Conservation (phyloP, 345 rosid genomes). For the Clarkia xantiana region DNA sequence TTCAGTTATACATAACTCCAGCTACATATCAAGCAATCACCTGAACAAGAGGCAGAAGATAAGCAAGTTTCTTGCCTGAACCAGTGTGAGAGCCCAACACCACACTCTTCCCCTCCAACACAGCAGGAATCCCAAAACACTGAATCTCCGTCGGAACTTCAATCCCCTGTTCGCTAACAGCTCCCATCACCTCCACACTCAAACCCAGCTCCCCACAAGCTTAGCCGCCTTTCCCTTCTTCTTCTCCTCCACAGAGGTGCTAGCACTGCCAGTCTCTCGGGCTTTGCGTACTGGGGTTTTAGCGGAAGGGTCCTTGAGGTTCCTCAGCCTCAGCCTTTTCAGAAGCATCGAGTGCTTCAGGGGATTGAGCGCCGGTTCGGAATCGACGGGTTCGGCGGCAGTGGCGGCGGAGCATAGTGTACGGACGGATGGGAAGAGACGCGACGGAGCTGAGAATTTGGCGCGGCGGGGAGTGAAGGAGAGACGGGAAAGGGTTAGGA, state of each 20-base stretch:
- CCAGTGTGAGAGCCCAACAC: slow-evolving; percentile 96
- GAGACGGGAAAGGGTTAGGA: slow-evolving; percentile 8
- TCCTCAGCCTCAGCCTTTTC: slow-evolving; percentile 62
- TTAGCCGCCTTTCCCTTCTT: slow-evolving; percentile 31
- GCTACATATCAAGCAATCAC: slow-evolving; percentile 12
- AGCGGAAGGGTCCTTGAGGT: slow-evolving; percentile 38
- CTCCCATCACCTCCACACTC: slow-evolving; percentile 71
- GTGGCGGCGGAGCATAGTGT: slow-evolving; percentile 22
- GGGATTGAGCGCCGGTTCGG: slow-evolving; percentile 21
- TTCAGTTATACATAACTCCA: too few species aligned
- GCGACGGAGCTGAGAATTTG: slow-evolving; percentile 26
- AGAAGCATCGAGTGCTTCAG: slow-evolving; percentile 58
- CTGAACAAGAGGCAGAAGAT: slow-evolving; percentile 87
- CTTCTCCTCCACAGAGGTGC: slow-evolving; percentile 9
- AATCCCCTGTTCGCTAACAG: slow-evolving; percentile 63
- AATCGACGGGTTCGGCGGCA: slow-evolving; percentile 16
- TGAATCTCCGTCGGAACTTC: slow-evolving; percentile 92
- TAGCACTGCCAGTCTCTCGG: slow-evolving; percentile 10
- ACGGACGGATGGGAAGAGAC: slow-evolving; percentile 23
- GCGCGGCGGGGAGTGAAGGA: slow-evolving; percentile 20
- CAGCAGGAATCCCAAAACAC: slow-evolving; percentile 71
- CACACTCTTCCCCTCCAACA: slow-evolving; percentile 63
- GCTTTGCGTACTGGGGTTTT: slow-evolving; percentile 15
- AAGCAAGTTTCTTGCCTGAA: slow-evolving; percentile 88
- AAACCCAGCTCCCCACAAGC: slow-evolving; percentile 45